These are phyloP conservation scores for Tylopilus sp. DNA, from an alignment of 1,284 basidiomycete species.

Conservation along the genomic window DNA sequence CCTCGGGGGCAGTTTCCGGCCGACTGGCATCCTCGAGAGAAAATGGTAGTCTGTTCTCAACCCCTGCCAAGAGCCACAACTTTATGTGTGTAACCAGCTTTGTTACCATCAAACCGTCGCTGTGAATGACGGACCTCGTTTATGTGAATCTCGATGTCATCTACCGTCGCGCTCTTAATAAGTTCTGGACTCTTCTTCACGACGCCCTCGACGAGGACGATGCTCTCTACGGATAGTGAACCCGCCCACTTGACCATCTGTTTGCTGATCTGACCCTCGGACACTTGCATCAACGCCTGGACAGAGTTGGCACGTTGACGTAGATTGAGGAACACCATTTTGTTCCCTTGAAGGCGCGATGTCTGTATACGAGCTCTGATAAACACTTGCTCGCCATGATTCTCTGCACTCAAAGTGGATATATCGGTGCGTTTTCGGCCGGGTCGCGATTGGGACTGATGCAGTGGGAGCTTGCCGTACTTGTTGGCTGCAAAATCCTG, in stretches of 20 bases:
- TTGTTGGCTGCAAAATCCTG: slow-evolving; percentile 83
- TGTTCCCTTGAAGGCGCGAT: slow-evolving; percentile 85
- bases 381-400: slow-evolving; percentile 76
- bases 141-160: slow-evolving; percentile 87
- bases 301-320: slow-evolving; percentile 89
- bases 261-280: slow-evolving; percentile 85
- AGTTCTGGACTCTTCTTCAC: slow-evolving; percentile 83
- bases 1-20: slow-evolving; percentile 73
- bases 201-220: slow-evolving; percentile 84
- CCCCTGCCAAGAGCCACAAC: slow-evolving; percentile 78
- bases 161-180: slow-evolving; percentile 88
- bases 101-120: neutral
- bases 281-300: slow-evolving; percentile 80
- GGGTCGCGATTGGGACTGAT: slow-evolving; percentile 82
- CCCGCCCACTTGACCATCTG: slow-evolving; percentile 97
- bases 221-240: slow-evolving; percentile 79
- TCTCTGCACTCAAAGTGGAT: slow-evolving; percentile 59
- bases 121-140: slow-evolving; percentile 53
- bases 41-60: slow-evolving; percentile 83
- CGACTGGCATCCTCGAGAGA: slow-evolving; percentile 91
- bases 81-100: slow-evolving; percentile 5
- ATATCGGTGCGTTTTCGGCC: slow-evolving; percentile 58
- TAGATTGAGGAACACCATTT: slow-evolving; percentile 93
- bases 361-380: slow-evolving; percentile 92
- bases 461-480: slow-evolving; percentile 89